Evolutionary conservation across 139 green algal species (phyloP).

Genomic region (Coelastrella sp.): DNA sequence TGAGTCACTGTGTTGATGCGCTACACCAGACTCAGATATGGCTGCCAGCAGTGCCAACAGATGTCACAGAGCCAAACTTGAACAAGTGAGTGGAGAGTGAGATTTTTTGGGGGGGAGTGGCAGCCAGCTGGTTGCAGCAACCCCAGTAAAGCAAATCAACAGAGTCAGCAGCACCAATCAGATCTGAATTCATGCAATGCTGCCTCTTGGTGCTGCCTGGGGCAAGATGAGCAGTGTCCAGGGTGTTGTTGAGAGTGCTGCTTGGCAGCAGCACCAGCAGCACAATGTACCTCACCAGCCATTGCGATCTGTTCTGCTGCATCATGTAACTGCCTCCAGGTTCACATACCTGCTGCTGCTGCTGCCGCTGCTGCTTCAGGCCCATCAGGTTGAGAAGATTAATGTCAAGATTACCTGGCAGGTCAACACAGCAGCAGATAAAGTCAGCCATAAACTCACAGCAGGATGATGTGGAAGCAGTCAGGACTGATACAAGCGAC

Average conservation of each 20-base stretch:
- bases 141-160: no score
- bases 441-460: no score
- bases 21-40: background rate
- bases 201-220: no score
- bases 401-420: background rate
- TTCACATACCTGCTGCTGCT: background rate
- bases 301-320: no score
- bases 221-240: no score
- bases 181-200: no score
- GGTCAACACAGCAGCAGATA: background rate
- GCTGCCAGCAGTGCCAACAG: slow-evolving; percentile 21
- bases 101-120: background rate
- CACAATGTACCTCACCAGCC: no score
- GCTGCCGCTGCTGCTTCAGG: background rate
- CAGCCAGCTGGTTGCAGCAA: no score
- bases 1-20: background rate
- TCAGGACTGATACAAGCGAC: background rate
- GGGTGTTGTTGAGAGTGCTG: background rate
- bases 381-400: background rate
- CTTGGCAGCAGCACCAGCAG: no score
- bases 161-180: no score
- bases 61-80: background rate
- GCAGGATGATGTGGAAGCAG: no score
- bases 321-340: background rate
- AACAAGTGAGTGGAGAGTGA: slow-evolving; percentile 5